Base-by-base conservation (phyloP, 768 basidiomycete species). In the Clathrus columnatus region DNA sequence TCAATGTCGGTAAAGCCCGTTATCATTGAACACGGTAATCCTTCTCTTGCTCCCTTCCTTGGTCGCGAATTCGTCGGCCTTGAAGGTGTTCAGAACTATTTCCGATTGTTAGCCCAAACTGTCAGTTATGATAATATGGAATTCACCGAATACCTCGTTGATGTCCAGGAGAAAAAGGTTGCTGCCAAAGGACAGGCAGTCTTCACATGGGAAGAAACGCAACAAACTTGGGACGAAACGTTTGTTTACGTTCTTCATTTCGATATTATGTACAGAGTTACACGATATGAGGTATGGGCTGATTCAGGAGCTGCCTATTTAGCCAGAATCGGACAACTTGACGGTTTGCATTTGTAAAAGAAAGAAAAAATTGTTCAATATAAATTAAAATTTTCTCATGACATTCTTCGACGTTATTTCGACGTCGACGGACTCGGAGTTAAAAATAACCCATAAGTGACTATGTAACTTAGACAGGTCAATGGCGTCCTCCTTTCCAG, bases 291-390 rank as follows among this genome's bases (percentile, higher is more conserved):
- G 62, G 74, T 85, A 1, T 85, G 83, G 83, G 81, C 80, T 10
- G 84, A 85, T 65, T 79, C 82, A 6, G 83, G 81, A 10, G 78
- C 82, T 5, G 75, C 80, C 8, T 82, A 81, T 65, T 72, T 84
- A 14, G 83, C 82, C 5, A 72, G 77, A 36, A 70, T 65, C 21
- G 81, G 82, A n/a, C 61, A 70, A 62, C 64, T 82, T 42, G 61
- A 65, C 29, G 68, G 11, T 14, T 36, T 36, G n/a, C 36, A 36
- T 4, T 36, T n/a, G 7, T 36, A 36, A 36, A 14, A 11, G 4
- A 11, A 4, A n/a, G n/a, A 14, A 11, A 8, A 3, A 36, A 8
- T n/a, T 36, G 4, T 32, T 36, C n/a, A n/a, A n/a, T n/a, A n/a
- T n/a, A n/a, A n/a, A n/a, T n/a, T n/a, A n/a, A n/a, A n/a, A n/a